Conservation (phyloP, 768 basidiomycete species). For the Kwoniella bestiolae region DNA sequence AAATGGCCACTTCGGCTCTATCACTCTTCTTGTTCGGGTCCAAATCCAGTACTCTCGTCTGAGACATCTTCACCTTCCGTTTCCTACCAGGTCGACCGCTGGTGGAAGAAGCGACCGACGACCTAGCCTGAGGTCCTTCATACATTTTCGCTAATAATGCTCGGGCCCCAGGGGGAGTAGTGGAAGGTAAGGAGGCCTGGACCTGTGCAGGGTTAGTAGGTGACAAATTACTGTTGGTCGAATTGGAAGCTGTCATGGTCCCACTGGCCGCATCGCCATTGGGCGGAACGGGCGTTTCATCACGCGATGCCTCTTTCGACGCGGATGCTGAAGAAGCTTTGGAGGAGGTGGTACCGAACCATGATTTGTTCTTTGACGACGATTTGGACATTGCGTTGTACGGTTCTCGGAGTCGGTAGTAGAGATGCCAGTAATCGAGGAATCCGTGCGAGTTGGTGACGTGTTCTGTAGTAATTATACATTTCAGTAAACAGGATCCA, state of each 20-base stretch:
- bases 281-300: neutral
- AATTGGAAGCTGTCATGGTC: slow-evolving; percentile 4
- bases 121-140: slow-evolving; percentile 20
- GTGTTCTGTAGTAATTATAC: slow-evolving; percentile 64
- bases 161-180: slow-evolving; percentile 14
- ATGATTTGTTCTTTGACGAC: slow-evolving; percentile 27
- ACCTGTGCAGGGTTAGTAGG: neutral
- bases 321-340: neutral
- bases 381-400: slow-evolving; percentile 58
- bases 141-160: slow-evolving; percentile 26
- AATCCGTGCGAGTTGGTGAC: slow-evolving; percentile 78
- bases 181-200: neutral
- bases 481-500: neutral
- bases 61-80: slow-evolving; percentile 65
- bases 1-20: slow-evolving; percentile 81
- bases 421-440: slow-evolving; percentile 83
- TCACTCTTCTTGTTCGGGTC: slow-evolving; percentile 70
- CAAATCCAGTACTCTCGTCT: slow-evolving; percentile 83
- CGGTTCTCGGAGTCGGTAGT: slow-evolving; percentile 79
- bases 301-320: neutral
- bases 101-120: neutral
- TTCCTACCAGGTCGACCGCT: slow-evolving; percentile 26
- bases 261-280: slow-evolving; percentile 4
- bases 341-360: slow-evolving; percentile 30
- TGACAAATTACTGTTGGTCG: neutral